Conservation (phyloP, 164 flowering plant genomes). For the Vitis labrusca region DNA sequence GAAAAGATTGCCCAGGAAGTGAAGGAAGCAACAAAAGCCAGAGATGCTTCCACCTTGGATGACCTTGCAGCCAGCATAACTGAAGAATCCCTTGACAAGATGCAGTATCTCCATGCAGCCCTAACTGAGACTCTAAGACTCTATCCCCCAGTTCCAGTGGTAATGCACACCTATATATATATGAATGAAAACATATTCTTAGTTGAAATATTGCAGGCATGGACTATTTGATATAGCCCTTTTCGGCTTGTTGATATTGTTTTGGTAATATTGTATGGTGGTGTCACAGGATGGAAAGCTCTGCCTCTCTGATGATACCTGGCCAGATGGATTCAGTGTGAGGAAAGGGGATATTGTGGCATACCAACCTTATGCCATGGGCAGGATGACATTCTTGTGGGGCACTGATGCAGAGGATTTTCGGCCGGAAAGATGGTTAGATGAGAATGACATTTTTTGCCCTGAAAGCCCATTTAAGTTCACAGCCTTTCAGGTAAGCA, state of each 20-base stretch:
- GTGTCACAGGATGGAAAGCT: conserved; percentile 46
- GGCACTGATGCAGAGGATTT: conserved; percentile 77
- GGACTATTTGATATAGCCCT: too few species aligned
- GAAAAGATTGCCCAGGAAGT: conserved; percentile 61
- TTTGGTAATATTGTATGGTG: background rate
- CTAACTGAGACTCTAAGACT: conserved; percentile 84
- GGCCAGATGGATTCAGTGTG: conserved; percentile 67
- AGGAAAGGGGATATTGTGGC: conserved; percentile 60
- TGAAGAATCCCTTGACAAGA: conserved; percentile 64
- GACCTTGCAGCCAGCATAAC: conserved; percentile 41
- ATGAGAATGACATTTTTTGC: conserved; percentile 54
- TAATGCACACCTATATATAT: conserved; percentile 15
- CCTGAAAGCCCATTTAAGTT: conserved; percentile 73
- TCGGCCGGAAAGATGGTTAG: conserved; percentile 77
- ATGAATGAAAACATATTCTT: too few species aligned
- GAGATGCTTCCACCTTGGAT: conserved; percentile 5
- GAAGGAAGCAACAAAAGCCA: conserved; percentile 17
- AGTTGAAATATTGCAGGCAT: too few species aligned
- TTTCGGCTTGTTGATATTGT: too few species aligned
- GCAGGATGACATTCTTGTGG: conserved; percentile 79
- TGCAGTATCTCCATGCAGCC: conserved; percentile 90
- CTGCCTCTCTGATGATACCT: conserved; percentile 63
- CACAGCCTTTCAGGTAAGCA: conserved; percentile 68
- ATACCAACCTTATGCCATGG: conserved; percentile 85
- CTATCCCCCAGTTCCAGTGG: conserved; percentile 88